Percentiles rank a stretch among this genome's conserved stretches.
Evolutionary conservation across 2,329 filamentous ascomycete species (phyloP).

Genomic region (Pseudocercospora eumusae): DNA sequence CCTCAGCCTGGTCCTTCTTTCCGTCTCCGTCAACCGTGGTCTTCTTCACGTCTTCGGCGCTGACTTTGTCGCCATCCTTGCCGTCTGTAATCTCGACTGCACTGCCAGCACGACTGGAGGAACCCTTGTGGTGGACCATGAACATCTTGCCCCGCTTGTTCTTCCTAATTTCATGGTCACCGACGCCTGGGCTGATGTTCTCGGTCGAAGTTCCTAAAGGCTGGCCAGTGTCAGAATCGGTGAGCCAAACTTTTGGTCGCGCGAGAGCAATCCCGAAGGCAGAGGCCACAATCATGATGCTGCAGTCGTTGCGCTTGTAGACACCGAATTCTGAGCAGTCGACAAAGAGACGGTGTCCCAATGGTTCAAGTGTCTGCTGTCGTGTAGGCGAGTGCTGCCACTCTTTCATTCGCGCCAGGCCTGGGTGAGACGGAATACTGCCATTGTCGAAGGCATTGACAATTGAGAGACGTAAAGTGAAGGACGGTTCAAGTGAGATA

Average conservation of each 20-base stretch:
- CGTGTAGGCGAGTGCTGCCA: background rate
- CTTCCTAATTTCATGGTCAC: constrained; percentile 28
- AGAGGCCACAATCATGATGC: constrained; percentile 15
- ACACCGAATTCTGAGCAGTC: background rate
- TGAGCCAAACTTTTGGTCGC: constrained; percentile 25
- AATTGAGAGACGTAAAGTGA: constrained; percentile 10
- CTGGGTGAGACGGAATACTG: background rate
- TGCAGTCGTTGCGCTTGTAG: background rate
- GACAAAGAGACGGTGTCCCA: background rate
- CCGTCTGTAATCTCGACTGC: constrained; percentile 13
- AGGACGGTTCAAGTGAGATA: background rate
- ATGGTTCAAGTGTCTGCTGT: background rate
- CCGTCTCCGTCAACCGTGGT: constrained; percentile 15
- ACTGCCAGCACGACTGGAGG: constrained; percentile 5
- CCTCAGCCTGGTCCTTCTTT: constrained; percentile 7
- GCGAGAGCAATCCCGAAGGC: constrained; percentile 19
- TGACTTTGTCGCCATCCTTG: constrained; percentile 17
- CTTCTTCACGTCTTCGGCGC: constrained; percentile 18
- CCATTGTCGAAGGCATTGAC: background rate
- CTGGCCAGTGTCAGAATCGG: constrained; percentile 38
- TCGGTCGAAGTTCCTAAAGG: constrained; percentile 26
- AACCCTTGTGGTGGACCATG: constrained; percentile 32
- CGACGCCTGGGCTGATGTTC: constrained; percentile 25
- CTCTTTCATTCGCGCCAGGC: background rate
- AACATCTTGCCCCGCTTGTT: constrained; percentile 31